Conservation (phyloP, 108 stramenopile species). For the Parietichytrium sp. region DNA sequence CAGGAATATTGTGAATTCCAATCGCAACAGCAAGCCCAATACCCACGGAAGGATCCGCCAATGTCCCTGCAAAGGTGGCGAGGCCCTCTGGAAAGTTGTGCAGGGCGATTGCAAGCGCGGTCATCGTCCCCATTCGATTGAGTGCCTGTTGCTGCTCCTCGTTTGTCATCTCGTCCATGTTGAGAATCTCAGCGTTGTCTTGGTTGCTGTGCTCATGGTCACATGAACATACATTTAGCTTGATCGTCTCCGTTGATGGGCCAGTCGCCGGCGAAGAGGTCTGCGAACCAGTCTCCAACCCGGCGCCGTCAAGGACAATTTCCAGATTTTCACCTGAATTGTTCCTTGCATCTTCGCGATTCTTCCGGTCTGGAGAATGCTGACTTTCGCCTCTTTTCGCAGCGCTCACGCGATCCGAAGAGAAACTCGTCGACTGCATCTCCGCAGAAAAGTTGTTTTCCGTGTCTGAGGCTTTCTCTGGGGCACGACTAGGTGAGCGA, state of each 20-base stretch:
- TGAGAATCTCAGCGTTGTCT: too few species aligned
- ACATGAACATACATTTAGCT: not conserved
- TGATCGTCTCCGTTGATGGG: not conserved
- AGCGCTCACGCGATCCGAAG: not conserved
- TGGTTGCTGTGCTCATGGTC: not conserved
- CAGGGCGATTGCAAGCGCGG: slow-evolving; percentile 74
- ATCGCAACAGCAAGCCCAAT: slow-evolving; percentile 69
- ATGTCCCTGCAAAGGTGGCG: slow-evolving; percentile 76
- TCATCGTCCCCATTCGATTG: slow-evolving; percentile 63
- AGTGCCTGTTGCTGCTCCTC: too few species aligned
- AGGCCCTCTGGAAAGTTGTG: slow-evolving; percentile 90
- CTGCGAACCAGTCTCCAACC: too few species aligned
- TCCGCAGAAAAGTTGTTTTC: not conserved
- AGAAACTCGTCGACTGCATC: not conserved
- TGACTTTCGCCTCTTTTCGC: not conserved
- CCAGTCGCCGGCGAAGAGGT: too few species aligned
- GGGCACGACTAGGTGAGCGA: not conserved
- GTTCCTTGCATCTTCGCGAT: not conserved
- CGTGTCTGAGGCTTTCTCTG: not conserved
- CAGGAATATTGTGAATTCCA: slow-evolving; percentile 84
- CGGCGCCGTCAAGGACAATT: too few species aligned
- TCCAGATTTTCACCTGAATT: not conserved
- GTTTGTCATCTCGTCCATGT: not conserved
- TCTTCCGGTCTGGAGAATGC: not conserved
- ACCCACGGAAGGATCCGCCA: slow-evolving; percentile 73